Percentiles rank a stretch among this genome's conserved stretches.
phyloP scores from a whole-genome alignment of 176 grass and related monocot genomes.

The Lolium multiflorum region DNA sequence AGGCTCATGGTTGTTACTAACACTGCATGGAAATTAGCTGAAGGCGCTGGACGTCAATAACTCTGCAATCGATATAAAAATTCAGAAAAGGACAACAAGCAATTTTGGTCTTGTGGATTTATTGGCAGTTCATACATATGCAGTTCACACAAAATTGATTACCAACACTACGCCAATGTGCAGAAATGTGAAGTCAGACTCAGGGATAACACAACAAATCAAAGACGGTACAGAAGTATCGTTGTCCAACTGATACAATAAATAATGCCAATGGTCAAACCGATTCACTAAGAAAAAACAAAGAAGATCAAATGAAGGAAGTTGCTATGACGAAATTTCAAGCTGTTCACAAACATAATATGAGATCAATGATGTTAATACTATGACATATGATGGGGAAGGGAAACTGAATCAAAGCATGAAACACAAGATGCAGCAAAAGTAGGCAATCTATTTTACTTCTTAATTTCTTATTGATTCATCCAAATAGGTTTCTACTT shows the following conservation, averaged over 20 bases:
- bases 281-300: too few relatives aligned
- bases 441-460: neutral
- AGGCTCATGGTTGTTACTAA: neutral
- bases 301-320: neutral
- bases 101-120: too few relatives aligned
- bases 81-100: too few relatives aligned
- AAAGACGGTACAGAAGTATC: neutral
- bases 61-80: neutral
- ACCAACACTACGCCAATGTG: too few relatives aligned
- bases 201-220: neutral
- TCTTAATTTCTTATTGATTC: too few relatives aligned
- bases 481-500: too few relatives aligned
- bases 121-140: neutral
- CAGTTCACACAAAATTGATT: neutral
- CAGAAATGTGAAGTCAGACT: neutral
- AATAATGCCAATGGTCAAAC: neutral
- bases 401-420: conserved; percentile 3
- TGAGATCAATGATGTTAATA: neutral
- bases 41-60: neutral
- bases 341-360: neutral
- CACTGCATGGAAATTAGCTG: neutral
- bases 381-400: neutral
- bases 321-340: neutral
- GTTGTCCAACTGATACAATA: neutral
- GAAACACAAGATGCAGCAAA: neutral